Base-by-base conservation (phyloP, 2,329 filamentous ascomycete species). In the Remersonia thermophila region DNA sequence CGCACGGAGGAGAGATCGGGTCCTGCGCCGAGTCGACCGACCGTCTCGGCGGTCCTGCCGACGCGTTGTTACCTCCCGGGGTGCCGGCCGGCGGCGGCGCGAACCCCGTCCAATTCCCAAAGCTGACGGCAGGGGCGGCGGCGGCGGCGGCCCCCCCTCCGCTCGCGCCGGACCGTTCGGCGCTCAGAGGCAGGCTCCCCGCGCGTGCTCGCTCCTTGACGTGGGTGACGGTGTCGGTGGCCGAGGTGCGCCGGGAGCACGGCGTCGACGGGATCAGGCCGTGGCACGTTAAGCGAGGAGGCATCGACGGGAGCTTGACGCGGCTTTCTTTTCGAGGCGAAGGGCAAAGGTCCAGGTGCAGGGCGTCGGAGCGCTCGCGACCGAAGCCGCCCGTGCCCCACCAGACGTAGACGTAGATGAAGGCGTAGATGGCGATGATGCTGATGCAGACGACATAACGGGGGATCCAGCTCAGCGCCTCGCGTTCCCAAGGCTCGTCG, bases 391-490 rank as follows among this genome's bases (percentile, higher is more conserved):
- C 54, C 50, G 67, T 61, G 25, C 61, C 52, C 9, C 59, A 55
- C 14, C 61, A 57, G 7, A 86, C 74, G 44, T 83, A 80, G 9
- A 73, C 51, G 51, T 86, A 86, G n/a, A 86, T 77, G 6, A 70
- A 71, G 16, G 71, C 60, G 33, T 84, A 83, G 2, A 82, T 70
- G 18, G 64, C 54, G 25, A 83, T 57, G 43, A 87, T 80, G 17
- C 69, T 60, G 7, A 68, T 50, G 45, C 81, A 73, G 35, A 85
- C 76, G 26, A 82, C 46, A 44, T 85, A 85, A 33, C 82, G 69
- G 26, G 82, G 83, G 7, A 82, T 66, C 82, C 83, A 89, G 39
- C 71, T 71, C 2, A 87, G 61, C 0, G 70, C 74, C 12, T 79
- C 60, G 30, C 76, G 67, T 43, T 79, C 78, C 83, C 82, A 87